Percentiles rank a stretch among this genome's conserved stretches.
Conservation (phyloP, 306 rosid species). For the Sophora flavescens region DNA sequence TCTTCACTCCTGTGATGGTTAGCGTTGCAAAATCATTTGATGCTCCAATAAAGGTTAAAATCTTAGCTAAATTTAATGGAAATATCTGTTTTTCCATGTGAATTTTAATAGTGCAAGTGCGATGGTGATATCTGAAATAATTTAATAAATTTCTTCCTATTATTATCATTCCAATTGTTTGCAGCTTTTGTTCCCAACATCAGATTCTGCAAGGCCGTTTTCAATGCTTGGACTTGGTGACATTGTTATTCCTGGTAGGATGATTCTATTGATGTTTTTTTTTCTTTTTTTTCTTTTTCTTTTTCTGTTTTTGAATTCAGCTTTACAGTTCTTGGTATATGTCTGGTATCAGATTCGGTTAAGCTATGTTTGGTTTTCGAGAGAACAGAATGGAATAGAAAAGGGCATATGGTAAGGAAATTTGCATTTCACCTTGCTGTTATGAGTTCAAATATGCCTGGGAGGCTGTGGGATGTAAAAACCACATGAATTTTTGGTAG, state of each 20-base stretch:
- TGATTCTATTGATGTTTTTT: slow-evolving; percentile 27
- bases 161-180: slow-evolving; percentile 40
- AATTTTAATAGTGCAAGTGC: not conserved
- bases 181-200: slow-evolving; percentile 97
- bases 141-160: slow-evolving; percentile 19
- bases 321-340: slow-evolving; percentile 17
- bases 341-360: slow-evolving; percentile 22
- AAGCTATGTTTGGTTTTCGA: slow-evolving; percentile 24
- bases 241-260: slow-evolving; percentile 96
- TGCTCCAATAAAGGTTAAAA: slow-evolving; percentile 95
- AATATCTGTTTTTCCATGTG: slow-evolving; percentile 23
- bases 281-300: no score
- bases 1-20: slow-evolving; percentile 99
- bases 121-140: slow-evolving; percentile 14
- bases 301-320: not conserved
- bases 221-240: slow-evolving; percentile 99
- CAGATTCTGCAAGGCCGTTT: slow-evolving; percentile 86
- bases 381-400: slow-evolving; percentile 14
- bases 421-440: slow-evolving; percentile 32
- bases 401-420: not conserved
- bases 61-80: slow-evolving; percentile 38
- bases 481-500: not conserved
- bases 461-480: not conserved
- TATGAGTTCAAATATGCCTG: slow-evolving; percentile 1
- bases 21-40: slow-evolving; percentile 99